Base-by-base conservation (phyloP, 2,329 filamentous ascomycete species). In the Colletotrichum orchidophilum region DNA sequence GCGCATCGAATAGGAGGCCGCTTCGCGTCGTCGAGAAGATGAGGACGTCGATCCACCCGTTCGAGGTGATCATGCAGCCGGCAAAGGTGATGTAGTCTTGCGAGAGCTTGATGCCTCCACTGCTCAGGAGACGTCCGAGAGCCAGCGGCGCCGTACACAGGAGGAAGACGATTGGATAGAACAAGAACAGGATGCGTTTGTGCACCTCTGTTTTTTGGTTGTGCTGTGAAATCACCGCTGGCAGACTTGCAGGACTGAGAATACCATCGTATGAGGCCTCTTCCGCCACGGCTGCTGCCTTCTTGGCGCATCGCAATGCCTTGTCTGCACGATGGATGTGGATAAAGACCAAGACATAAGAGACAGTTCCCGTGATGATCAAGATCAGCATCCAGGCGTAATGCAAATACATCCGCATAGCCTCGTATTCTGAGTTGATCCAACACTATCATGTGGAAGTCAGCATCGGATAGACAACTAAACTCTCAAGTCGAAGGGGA, bases 81-180 rank as follows among this genome's bases (percentile, higher is more conserved):
- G 87, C 85, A 2, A 84, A 77, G 76, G 83, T 84, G 76, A 87
- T 88, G 75, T 87, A 89, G 0, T 76, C 75, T 1, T 86, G 78
- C 0, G 86, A 82, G 18, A 88, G 81, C 0, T 79, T 53, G n/a
- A 80, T 76, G 2, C 86, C 85, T 0, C 85, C 82, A 84, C 91
- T 89, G 53, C 83, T 83, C 54, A 85, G 84, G 78, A 92, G 88
- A 63, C 89, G 85, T n/a, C 88, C 87, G 0, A 87, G 82, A 12
- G 88, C 89, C 2, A 92, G 81, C 0, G 90, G 90, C 0, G 89
- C 81, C 0, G 89, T 92, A 77, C 89, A 89, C 26, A 91, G 68
- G 35, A 91, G 83, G 76, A 91, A 92, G 72, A 91, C 87, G 64
- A 90, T 74, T 0, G 90, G 90, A 73, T 92, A 92, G 7, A 90